Conservation (phyloP, 2,329 filamentous ascomycete genomes). For the Hypoxylon sp. region DNA sequence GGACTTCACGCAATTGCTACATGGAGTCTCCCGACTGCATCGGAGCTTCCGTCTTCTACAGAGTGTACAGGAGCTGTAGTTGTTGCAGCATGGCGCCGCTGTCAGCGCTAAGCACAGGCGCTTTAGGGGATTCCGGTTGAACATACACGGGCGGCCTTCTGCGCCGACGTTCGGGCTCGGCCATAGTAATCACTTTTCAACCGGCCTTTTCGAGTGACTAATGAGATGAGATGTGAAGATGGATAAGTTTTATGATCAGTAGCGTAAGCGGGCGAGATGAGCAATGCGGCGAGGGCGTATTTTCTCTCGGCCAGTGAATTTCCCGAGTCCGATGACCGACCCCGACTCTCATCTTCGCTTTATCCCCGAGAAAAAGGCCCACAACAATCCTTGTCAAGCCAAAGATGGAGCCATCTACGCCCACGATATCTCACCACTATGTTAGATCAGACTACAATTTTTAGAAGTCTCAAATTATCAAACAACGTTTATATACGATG, state of each 20-base stretch:
- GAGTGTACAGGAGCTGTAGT: constrained; percentile 60
- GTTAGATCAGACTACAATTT: neutral
- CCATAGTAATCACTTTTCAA: constrained; percentile 24
- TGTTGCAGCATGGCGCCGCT: constrained; percentile 19
- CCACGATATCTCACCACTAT: constrained; percentile 11
- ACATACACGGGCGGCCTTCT: constrained; percentile 62
- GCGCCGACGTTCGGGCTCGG: constrained; percentile 52
- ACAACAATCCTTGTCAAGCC: neutral
- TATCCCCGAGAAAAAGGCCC: constrained; percentile 16
- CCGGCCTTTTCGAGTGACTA: constrained; percentile 3
- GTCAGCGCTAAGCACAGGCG: constrained; percentile 22
- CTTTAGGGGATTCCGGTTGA: constrained; percentile 6
- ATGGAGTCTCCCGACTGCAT: constrained; percentile 71
- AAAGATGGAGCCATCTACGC: neutral
- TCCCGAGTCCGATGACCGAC: constrained; percentile 38
- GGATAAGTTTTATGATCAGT: constrained; percentile 18
- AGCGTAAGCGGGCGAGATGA: constrained; percentile 2
- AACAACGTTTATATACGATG: constrained; percentile 23
- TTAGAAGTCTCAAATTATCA: neutral
- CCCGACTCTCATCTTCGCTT: constrained; percentile 14
- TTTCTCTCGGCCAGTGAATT: constrained; percentile 25
- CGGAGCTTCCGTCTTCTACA: constrained; percentile 73
- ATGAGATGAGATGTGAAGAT: constrained; percentile 3
- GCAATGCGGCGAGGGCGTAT: neutral
- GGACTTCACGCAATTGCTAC: constrained; percentile 70